phyloP scores from a whole-genome alignment of 202 grass and related monocot genomes.

The Cymbopogon flexuosus region DNA sequence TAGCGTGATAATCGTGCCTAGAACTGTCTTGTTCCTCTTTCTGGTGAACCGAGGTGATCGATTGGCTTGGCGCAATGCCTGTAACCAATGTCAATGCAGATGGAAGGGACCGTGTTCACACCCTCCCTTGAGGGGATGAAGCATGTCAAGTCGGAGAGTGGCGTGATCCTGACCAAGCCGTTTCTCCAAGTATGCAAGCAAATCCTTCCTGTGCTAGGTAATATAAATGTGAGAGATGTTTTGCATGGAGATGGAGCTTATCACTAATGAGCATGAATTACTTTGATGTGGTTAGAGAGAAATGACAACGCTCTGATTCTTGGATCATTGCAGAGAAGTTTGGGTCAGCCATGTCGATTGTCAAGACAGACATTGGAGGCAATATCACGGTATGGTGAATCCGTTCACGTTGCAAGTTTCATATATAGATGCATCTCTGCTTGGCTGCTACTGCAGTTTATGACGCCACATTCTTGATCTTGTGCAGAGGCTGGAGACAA shows the following conservation, averaged over 20 bases:
- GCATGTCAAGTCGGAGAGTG: constrained; percentile 51
- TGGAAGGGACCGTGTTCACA: constrained; percentile 61
- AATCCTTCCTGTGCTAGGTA: constrained; percentile 81
- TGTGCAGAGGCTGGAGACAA: constrained; percentile 63
- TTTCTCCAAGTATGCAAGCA: constrained; percentile 85
- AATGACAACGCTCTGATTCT: neutral
- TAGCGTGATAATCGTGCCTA: neutral
- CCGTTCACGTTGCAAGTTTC: neutral
- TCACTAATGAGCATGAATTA: neutral
- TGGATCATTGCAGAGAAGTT: constrained; percentile 57
- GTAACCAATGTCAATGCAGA: neutral
- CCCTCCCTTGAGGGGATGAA: constrained; percentile 75
- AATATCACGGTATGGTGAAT: constrained; percentile 61
- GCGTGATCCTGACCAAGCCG: constrained; percentile 61
- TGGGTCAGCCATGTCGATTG: constrained; percentile 71
- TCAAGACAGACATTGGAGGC: constrained; percentile 74
- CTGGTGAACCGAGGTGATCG: neutral
- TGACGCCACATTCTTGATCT: neutral
- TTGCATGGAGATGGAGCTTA: neutral
- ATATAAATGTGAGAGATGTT: neutral
- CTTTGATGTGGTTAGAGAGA: neutral
- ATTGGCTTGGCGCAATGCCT: neutral
- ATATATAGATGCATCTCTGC: neutral
- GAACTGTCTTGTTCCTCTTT: neutral
- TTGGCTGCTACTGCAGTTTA: neutral